Conservation (phyloP, 2,329 filamentous ascomycete species). For the Fusarium neocosmosporiellum region DNA sequence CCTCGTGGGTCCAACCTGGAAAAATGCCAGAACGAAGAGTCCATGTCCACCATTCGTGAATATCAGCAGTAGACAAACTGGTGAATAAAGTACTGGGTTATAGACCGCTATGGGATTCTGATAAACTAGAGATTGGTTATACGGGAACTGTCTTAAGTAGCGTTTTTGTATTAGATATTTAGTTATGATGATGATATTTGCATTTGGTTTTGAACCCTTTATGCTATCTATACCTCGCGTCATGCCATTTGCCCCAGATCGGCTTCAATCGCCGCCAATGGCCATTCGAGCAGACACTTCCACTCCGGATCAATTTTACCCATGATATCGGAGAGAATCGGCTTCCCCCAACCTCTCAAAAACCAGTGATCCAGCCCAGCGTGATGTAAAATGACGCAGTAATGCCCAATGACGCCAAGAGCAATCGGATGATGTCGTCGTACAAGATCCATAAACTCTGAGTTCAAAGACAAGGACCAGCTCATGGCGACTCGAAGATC, state of each 20-base stretch:
- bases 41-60: neutral
- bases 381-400: constrained; percentile 27
- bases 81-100: neutral
- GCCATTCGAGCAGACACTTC: constrained; percentile 22
- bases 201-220: neutral
- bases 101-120: neutral
- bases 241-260: neutral
- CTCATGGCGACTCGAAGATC: constrained; percentile 24
- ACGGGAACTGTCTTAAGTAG: neutral
- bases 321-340: constrained; percentile 14
- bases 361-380: constrained; percentile 23
- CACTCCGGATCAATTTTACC: constrained; percentile 12
- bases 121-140: neutral
- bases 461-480: constrained; percentile 20
- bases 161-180: neutral
- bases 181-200: neutral
- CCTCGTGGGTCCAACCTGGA: neutral
- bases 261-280: constrained; percentile 11
- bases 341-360: constrained; percentile 25
- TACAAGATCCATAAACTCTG: constrained; percentile 29
- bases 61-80: neutral
- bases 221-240: neutral
- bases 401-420: constrained; percentile 25
- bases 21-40: neutral
- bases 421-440: constrained; percentile 26